Evolutionary conservation across 2,329 filamentous ascomycete genomes (phyloP).

Genomic region (Epichloe gansuensis): DNA sequence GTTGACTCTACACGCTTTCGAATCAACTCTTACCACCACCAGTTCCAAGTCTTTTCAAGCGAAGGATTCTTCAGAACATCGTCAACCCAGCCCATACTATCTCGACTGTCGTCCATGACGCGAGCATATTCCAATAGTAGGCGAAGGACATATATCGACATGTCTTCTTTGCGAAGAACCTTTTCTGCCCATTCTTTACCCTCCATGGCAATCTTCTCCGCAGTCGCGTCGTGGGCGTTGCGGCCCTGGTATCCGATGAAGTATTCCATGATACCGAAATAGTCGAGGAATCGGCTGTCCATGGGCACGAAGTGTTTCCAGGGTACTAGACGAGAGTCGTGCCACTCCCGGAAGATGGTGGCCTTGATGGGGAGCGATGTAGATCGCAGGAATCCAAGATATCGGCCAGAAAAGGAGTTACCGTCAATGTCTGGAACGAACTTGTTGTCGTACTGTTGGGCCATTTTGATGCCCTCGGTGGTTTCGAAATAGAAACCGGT

Average conservation of each 20-base stretch:
- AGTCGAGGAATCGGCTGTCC: conserved; percentile 59
- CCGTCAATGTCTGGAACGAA: conserved; percentile 69
- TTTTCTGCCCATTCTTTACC: conserved; percentile 57
- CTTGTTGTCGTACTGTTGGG: conserved; percentile 48
- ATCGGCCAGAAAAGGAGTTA: conserved; percentile 56
- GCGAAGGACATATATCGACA: conserved; percentile 57
- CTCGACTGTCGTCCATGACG: conserved; percentile 36
- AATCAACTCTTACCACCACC: conserved; percentile 10
- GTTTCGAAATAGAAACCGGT: conserved; percentile 32
- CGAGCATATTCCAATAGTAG: conserved; percentile 52
- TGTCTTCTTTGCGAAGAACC: conserved; percentile 58
- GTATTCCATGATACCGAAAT: conserved; percentile 62
- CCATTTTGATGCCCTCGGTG: conserved; percentile 27
- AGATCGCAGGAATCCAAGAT: conserved; percentile 54
- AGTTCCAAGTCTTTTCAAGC: conserved; percentile 18
- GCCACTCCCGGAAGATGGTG: conserved; percentile 70
- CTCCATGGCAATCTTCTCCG: conserved; percentile 49
- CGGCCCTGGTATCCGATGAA: conserved; percentile 48
- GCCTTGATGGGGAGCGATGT: conserved; percentile 64
- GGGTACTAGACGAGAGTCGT: conserved; percentile 57
- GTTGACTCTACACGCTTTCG: neutral
- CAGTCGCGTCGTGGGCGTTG: conserved; percentile 41
- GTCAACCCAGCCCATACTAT: conserved; percentile 41
- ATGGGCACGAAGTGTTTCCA: conserved; percentile 78
- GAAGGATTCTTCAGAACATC: conserved; percentile 29